A percentile compares a stretch with the other conserved stretches of the same genome.
Conservation (phyloP, 257 asterid species). For the Jaltomata sinuosa region DNA sequence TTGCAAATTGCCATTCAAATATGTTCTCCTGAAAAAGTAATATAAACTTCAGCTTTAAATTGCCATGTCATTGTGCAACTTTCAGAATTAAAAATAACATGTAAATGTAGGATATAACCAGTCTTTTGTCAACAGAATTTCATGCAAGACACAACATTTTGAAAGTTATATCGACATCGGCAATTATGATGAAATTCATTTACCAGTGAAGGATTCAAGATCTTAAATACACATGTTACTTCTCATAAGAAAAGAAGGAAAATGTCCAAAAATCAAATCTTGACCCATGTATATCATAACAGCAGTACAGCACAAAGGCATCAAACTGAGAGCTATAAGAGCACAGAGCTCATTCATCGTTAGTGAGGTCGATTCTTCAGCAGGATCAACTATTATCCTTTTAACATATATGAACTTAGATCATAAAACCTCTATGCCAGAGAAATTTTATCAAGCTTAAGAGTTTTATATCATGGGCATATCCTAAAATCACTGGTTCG, state of each 20-base stretch:
- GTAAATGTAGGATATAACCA: background rate
- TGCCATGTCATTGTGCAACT: background rate
- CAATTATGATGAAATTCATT: background rate
- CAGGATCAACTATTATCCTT: background rate
- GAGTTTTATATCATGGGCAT: background rate
- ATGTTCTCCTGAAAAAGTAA: constrained; percentile 53
- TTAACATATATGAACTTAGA: background rate
- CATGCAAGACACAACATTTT: background rate
- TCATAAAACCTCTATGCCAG: background rate
- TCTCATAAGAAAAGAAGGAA: background rate
- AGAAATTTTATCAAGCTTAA: background rate
- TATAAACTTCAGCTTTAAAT: background rate
- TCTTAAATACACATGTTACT: background rate
- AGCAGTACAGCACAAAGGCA: background rate
- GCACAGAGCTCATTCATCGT: background rate
- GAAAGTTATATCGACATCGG: background rate
- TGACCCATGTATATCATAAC: background rate
- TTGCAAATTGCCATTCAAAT: constrained; percentile 90
- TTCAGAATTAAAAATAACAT: background rate
- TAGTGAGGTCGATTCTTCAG: background rate
- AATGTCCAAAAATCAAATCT: background rate
- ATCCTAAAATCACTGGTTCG: background rate
- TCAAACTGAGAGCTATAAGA: background rate
- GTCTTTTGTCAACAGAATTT: background rate
- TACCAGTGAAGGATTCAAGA: background rate